A percentile compares a stretch with the other conserved stretches of the same genome.
phyloP scores from a whole-genome alignment of 2,329 filamentous ascomycete species.

The Purpureocillium lavendulum region DNA sequence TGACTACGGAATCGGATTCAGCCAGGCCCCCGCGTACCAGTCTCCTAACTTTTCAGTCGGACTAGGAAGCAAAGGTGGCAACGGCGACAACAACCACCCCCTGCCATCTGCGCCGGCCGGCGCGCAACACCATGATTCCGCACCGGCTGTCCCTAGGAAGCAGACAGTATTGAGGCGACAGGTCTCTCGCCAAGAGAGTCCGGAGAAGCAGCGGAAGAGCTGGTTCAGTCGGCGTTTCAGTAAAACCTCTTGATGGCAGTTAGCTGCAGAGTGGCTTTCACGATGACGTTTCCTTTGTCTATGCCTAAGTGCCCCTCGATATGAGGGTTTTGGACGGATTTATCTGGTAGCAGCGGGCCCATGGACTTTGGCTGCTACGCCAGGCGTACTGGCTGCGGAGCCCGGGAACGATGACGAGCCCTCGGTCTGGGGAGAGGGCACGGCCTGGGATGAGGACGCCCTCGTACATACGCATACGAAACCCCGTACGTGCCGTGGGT shows the following conservation, averaged over 20 bases:
- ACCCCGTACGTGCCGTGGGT: too few species aligned
- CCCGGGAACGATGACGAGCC: too few species aligned
- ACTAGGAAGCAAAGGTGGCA: slow-evolving; percentile 10
- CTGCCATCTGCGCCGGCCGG: slow-evolving; percentile 15
- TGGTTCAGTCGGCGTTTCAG: slow-evolving; percentile 83
- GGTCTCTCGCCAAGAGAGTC: slow-evolving; percentile 10
- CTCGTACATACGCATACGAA: too few species aligned
- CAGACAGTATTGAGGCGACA: slow-evolving; percentile 19
- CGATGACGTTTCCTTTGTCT: slow-evolving; percentile 1
- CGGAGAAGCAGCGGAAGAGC: slow-evolving; percentile 70
- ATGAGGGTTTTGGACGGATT: background rate
- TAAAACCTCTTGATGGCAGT: slow-evolving; percentile 30
- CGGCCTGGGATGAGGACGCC: too few species aligned
- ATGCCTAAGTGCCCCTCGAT: slow-evolving; percentile 2
- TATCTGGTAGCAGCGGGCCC: slow-evolving; percentile 14
- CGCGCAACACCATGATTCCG: slow-evolving; percentile 8
- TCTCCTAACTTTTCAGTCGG: slow-evolving; percentile 28
- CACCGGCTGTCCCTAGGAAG: slow-evolving; percentile 18
- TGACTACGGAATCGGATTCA: slow-evolving; percentile 56
- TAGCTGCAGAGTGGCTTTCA: background rate
- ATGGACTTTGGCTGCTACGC: too few species aligned
- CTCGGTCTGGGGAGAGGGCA: too few species aligned
- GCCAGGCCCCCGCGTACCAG: slow-evolving; percentile 32
- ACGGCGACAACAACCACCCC: slow-evolving; percentile 12
- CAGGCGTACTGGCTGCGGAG: too few species aligned